Conservation (phyloP, 73 alveolate species). For the Paramecium sexaurelia region DNA sequence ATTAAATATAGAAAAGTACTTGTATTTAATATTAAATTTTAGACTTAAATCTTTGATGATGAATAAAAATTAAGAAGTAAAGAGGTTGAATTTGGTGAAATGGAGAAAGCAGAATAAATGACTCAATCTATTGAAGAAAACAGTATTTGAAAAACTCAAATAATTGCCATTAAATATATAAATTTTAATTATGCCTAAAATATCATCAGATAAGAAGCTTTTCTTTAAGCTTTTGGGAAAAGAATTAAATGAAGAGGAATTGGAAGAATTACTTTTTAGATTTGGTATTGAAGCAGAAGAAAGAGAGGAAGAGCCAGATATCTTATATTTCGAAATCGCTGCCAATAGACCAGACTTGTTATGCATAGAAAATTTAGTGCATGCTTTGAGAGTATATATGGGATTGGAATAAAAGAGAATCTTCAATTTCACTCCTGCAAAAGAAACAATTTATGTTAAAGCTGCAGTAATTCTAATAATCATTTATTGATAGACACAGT, state of each 20-base stretch:
- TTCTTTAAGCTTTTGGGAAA: slow-evolving; percentile 36
- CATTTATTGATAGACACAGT: background rate
- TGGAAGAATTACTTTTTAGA: slow-evolving; percentile 58
- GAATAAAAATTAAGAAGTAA: background rate
- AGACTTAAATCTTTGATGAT: background rate
- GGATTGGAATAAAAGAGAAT: slow-evolving; percentile 30
- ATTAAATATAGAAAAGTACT: background rate
- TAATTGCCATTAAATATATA: background rate
- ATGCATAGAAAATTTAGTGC: slow-evolving; percentile 52
- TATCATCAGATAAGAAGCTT: background rate
- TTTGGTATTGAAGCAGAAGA: slow-evolving; percentile 69
- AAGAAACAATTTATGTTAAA: slow-evolving; percentile 60
- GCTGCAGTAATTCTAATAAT: background rate
- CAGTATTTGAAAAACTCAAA: background rate
- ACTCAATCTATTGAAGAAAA: background rate
- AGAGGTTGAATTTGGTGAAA: background rate
- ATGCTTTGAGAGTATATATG: slow-evolving; percentile 58
- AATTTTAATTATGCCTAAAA: slow-evolving; percentile 54
- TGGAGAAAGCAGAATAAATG: background rate
- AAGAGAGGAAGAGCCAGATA: slow-evolving; percentile 57
- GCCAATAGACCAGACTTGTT: slow-evolving; percentile 71
- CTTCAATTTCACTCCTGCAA: slow-evolving; percentile 22
- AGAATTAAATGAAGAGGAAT: slow-evolving; percentile 2
- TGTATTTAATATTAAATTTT: too few relatives aligned
- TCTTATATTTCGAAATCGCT: slow-evolving; percentile 59